A percentile compares a stretch with the other conserved stretches of the same genome.
phyloP scores from a whole-genome alignment of 306 rosid species.

The Prunus davidiana region DNA sequence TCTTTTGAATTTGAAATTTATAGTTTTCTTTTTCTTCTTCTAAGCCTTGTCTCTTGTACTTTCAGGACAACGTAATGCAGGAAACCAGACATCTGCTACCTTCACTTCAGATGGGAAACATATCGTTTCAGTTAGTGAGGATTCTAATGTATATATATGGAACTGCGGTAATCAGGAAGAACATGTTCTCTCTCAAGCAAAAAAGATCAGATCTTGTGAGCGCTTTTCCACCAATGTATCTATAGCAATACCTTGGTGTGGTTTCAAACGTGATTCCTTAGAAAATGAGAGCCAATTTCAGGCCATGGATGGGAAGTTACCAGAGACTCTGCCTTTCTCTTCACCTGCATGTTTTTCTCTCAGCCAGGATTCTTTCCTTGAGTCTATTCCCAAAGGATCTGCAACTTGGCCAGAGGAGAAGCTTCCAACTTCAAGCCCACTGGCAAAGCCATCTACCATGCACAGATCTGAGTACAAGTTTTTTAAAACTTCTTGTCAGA shows the following conservation, averaged over 20 bases:
- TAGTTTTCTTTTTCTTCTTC: background rate
- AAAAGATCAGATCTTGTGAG: conserved; percentile 64
- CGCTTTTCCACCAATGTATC: conserved; percentile 62
- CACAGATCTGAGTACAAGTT: conserved; percentile 74
- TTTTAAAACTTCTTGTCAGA: conserved; percentile 72
- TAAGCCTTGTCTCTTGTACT: conserved; percentile 28
- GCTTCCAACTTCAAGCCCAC: conserved; percentile 64
- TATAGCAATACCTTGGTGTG: conserved; percentile 83
- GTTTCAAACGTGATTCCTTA: conserved; percentile 44
- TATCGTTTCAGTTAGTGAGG: conserved; percentile 81
- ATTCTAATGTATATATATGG: conserved; percentile 86
- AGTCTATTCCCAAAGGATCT: conserved; percentile 78
- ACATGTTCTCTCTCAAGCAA: conserved; percentile 40
- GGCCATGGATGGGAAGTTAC: conserved; percentile 30
- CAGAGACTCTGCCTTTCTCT: conserved; percentile 34
- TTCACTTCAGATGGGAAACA: conserved; percentile 93
- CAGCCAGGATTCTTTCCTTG: conserved; percentile 62
- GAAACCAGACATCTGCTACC: conserved; percentile 62
- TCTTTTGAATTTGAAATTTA: background rate
- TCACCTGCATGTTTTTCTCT: conserved; percentile 61
- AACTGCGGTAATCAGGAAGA: conserved; percentile 49
- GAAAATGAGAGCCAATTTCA: conserved; percentile 36
- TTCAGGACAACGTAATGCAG: conserved; percentile 53
- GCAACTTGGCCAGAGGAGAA: conserved; percentile 99
- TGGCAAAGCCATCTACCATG: conserved; percentile 39